These are phyloP conservation scores for Ophioceras dolichostomum DNA, from an alignment of 2,329 filamentous ascomycete genomes.

Conservation along the genomic window DNA sequence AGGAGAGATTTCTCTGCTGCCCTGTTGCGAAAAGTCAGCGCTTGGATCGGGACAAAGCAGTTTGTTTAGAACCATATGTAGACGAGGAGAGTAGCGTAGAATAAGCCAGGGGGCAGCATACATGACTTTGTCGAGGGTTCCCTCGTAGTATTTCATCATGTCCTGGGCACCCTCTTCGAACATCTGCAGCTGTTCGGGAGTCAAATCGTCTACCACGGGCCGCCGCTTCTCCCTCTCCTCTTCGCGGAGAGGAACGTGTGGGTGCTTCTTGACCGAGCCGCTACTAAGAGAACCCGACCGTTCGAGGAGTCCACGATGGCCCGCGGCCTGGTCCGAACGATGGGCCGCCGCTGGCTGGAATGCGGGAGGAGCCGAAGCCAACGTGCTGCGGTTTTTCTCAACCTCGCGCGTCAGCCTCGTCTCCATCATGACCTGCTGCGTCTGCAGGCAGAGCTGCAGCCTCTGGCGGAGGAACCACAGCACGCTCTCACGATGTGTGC, in stretches of 20 bases:
- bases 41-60: too few relatives aligned
- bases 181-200: conserved; percentile 76
- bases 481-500: conserved; percentile 67
- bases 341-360: too few relatives aligned
- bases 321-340: conserved; percentile 13
- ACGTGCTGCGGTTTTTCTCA: conserved; percentile 77
- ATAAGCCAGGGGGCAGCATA: conserved; percentile 31
- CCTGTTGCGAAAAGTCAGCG: conserved; percentile 28
- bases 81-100: too few relatives aligned
- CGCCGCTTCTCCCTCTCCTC: conserved; percentile 11
- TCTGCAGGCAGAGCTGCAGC: conserved; percentile 62
- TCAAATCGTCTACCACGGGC: conserved; percentile 41
- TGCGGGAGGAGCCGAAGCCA: conserved; percentile 68
- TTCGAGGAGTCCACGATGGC: not conserved
- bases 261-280: not conserved
- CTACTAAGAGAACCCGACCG: not conserved
- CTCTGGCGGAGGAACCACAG: conserved; percentile 69
- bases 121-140: conserved; percentile 88
- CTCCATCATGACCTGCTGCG: conserved; percentile 89
- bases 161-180: conserved; percentile 90
- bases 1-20: conserved; percentile 81
- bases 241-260: conserved; percentile 5
- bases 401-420: conserved; percentile 71
- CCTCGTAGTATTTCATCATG: conserved; percentile 88
- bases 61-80: too few relatives aligned